Evolutionary conservation across 2,329 filamentous ascomycete genomes (phyloP), one percentile per base, ranked within the genome.

Genomic region (Tolypocladium sp.): DNA sequence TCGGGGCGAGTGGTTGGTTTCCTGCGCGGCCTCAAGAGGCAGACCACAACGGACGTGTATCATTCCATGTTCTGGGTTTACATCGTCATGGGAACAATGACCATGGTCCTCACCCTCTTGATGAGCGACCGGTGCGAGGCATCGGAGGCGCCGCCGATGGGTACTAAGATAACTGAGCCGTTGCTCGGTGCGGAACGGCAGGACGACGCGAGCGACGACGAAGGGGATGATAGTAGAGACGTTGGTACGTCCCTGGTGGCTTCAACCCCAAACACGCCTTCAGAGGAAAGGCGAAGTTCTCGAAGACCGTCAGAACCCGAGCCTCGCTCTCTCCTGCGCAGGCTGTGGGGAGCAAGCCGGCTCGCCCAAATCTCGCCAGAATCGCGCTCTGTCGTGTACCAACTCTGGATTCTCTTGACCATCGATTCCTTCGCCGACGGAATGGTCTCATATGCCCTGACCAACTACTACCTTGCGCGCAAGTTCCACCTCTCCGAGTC

Each of bases 341-440:
- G 53, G 15, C 4, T 46, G 40, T 58, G 49, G 42, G 20, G n/a
- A 20, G 55, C 44, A n/a, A 72, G 70, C 63, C 76, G 70, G 56
- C 74, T 84, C 44, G 72, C 79, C 1, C 76, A 83, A 61, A 86
- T 88, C 57, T 88, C 85, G 0, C 68, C 72, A 1, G 72, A 79
- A 17, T 87, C 85, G 0, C 77, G 80, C 15, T 76, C 74, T 2
- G 77, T 84, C 65, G 86, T 88, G 79, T 82, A 82, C 69, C 82
- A 83, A 56, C 74, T 89, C 4, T 88, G 85, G 83, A 80, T 86
- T 60, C 77, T 89, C 9, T 76, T 89, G 12, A 79, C 81, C 27
- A 74, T 88, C 30, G 86, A 89, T 70, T 85, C 83, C 2, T 74
- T 88, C 12, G 83, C 85, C 17, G 85, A 88, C 64, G 85, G 85